Base-by-base conservation (phyloP, 768 basidiomycete species). In the Hygrocybe coccinea region DNA sequence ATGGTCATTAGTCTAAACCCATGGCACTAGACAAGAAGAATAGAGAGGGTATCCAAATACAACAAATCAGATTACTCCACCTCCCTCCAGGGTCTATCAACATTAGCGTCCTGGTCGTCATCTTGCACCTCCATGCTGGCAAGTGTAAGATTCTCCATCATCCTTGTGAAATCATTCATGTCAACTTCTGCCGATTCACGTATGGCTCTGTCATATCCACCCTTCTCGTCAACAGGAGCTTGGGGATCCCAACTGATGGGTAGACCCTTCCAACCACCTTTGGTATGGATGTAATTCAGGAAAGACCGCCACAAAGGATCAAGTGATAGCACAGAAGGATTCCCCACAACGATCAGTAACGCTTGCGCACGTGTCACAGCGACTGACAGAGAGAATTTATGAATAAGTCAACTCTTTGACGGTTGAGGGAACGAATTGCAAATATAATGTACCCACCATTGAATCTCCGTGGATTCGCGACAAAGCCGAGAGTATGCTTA, bases 231-330 rank as follows among this genome's bases (percentile, higher is more conserved):
- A 1, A 76, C 71, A 5, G 72, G 62, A 4, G 66, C 72, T 0
- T 56, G 56, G 0, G 79, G 75, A 58, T 84, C 76, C 82, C 83
- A 85, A 6, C 73, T 62, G 35, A 80, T 78, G 5, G 68, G 65
- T 5, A 71, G 70, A 5, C 83, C 83, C 29, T 64, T 73, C 80
- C 83, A 86, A 1, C 83, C 85, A 2, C 77, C 76, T 12, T 77
- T 74, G 15, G 61, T 49, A 57, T 80, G 65, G n/a, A 85, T 66
- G 58, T 81, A 84, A 55, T 83, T 84, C 47, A 86, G 63, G 71
- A 85, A 85, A 0, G 69, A 65, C 3, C 83, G 69, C 85, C 85
- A 85, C 2, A 85, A 69, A 1, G 84, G 83, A 58, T 86, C 84
- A 1, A 85, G 73, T 7, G 78, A 79, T 0, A 86, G 70, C 3